Base-by-base conservation (phyloP, 768 basidiomycete species). In the Leccinum fibrillosum region DNA sequence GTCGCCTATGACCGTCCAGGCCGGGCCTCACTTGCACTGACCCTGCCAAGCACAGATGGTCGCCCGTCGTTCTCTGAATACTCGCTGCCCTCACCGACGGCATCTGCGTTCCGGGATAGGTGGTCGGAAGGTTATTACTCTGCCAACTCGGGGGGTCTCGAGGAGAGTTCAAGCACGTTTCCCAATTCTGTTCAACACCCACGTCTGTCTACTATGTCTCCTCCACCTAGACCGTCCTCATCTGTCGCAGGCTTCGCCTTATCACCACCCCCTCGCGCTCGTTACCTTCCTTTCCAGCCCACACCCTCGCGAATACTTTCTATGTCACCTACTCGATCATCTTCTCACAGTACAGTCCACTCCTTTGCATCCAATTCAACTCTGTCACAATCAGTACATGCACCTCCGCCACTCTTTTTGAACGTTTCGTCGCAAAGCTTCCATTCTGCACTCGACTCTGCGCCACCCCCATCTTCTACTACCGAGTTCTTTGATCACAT, bases 401-500 rank as follows among this genome's bases (percentile, higher is more conserved):
- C 58, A 44, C 66, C 56, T 51, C 58, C 58, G 0, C 59, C 74
- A 34, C 69, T 80, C 52, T 70, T 75, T 19, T 66, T 85, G 10
- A 75, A 78, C 52, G 79, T 83, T 45, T 82, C 86, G 7, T 64
- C 76, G 19, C 73, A 74, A 45, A 72, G 69, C 54, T 72, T 78
- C 35, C 70, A 78, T 26, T 74, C 78, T 34, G 73, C 76, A 12
- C 76, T 86, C 17, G 82, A 82, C 56, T 83, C 85, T 45, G 86
- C 83, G 34, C 86, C 88, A 13, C 82, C 80, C 13, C 84, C 86
- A 2, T 78, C 84, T 6, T 85, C 88, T 13, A 83, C 86, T 0
- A 81, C 84, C 25, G 83, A 83, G 30, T 90, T 90, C 78, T 90
- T 91, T 69, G 88, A 91, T 72, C 81, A 75, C 59, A 85, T 90